Percentiles rank a stretch among this genome's conserved stretches.
phyloP scores from a whole-genome alignment of 140 eudicot genomes.

The Cichorium intybus region DNA sequence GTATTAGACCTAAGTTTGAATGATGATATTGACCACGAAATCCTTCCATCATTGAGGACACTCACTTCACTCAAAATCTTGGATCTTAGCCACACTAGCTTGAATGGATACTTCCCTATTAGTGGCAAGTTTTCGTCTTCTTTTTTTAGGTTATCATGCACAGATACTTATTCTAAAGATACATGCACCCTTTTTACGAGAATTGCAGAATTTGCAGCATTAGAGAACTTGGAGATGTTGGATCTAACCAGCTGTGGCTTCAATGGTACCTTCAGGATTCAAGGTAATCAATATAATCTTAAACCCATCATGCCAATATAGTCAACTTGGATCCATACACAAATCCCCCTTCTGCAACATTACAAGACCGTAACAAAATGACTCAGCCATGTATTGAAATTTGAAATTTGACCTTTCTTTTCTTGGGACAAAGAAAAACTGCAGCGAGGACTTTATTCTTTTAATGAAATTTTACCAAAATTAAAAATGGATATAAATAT shows the following conservation, averaged over 20 bases:
- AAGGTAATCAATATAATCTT: slow-evolving; percentile 14
- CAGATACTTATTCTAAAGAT: not conserved
- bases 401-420: not conserved
- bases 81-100: not conserved
- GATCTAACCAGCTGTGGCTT: not conserved
- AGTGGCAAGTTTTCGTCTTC: slow-evolving; percentile 2
- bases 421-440: not conserved
- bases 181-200: not conserved
- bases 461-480: too few relatives aligned
- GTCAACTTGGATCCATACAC: not conserved
- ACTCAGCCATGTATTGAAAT: not conserved
- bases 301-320: not conserved
- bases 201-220: slow-evolving; percentile 17
- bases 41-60: slow-evolving; percentile 17
- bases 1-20: slow-evolving; percentile 6
- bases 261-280: slow-evolving; percentile 4
- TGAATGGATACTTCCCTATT: not conserved
- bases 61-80: slow-evolving; percentile 18
- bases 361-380: not conserved
- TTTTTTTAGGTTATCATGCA: not conserved
- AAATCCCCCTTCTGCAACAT: not conserved
- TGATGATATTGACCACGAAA: not conserved
- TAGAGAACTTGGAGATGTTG: slow-evolving; percentile 29
- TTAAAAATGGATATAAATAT: too few relatives aligned
- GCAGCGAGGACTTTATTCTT: not conserved